phyloP scores from a whole-genome alignment of 352 stramenopile species.

The Pythium phragmitis region DNA sequence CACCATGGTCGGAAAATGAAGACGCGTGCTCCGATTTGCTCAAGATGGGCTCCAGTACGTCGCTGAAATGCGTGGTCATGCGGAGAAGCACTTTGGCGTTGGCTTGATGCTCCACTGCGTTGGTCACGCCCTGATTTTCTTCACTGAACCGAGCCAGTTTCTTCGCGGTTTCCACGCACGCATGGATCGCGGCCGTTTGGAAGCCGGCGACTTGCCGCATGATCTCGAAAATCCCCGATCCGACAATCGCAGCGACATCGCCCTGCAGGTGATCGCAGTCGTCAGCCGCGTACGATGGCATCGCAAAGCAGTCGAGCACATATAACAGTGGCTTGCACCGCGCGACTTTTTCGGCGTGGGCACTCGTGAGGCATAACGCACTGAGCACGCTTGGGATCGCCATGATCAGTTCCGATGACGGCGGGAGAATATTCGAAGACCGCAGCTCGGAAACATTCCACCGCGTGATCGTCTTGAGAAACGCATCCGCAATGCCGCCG shows the following conservation, averaged over 20 bases:
- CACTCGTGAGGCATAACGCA: slow-evolving; percentile 92
- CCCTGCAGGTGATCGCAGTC: slow-evolving; percentile 91
- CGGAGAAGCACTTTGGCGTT: slow-evolving; percentile 46
- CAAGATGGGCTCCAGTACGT: slow-evolving; percentile 94
- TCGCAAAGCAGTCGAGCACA: slow-evolving; percentile 89
- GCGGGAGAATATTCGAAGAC: slow-evolving; percentile 55
- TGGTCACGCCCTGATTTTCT: slow-evolving; percentile 7
- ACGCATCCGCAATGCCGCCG: slow-evolving; percentile 90
- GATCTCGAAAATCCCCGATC: slow-evolving; percentile 94
- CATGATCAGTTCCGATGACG: slow-evolving; percentile 94
- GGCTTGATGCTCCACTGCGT: not conserved
- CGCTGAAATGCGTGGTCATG: slow-evolving; percentile 82
- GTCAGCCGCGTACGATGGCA: slow-evolving; percentile 85
- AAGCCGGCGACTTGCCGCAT: slow-evolving; percentile 94
- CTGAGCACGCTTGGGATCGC: slow-evolving; percentile 93
- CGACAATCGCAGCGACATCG: slow-evolving; percentile 92
- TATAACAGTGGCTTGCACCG: slow-evolving; percentile 91
- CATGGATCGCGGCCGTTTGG: slow-evolving; percentile 82
- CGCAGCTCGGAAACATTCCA: slow-evolving; percentile 69
- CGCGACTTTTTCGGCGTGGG: slow-evolving; percentile 88
- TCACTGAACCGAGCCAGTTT: slow-evolving; percentile 85
- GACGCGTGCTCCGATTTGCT: slow-evolving; percentile 92
- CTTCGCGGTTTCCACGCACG: slow-evolving; percentile 88
- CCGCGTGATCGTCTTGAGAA: slow-evolving; percentile 90
- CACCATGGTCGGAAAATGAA: slow-evolving; percentile 90